These are phyloP conservation scores for Teunomyces kruisii DNA, from an alignment of 805 yeast species.

Conservation along the genomic window DNA sequence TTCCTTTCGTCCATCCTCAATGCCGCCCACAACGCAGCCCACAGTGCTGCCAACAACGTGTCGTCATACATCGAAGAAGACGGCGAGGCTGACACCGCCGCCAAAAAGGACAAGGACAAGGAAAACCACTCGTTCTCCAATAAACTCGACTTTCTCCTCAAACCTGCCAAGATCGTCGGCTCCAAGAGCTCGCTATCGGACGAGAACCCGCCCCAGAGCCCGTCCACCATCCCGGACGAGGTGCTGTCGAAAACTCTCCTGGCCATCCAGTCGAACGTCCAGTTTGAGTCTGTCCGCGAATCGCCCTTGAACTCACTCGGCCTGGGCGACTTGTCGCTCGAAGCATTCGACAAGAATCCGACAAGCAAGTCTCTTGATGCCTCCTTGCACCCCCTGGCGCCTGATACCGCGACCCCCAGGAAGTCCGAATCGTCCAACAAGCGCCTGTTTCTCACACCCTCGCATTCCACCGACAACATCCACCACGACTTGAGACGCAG, in stretches of 20 bases:
- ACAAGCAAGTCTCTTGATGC: conserved; percentile 5
- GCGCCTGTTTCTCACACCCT: conserved; percentile 14
- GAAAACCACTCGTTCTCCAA: conserved; percentile 14
- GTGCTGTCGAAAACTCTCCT: neutral
- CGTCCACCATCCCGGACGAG: neutral
- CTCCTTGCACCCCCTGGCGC: no score
- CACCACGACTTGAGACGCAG: conserved; percentile 9
- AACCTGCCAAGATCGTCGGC: conserved; percentile 15
- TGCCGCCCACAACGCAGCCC: conserved; percentile 50
- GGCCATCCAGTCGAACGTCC: conserved; percentile 25
- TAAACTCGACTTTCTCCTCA: conserved; percentile 25
- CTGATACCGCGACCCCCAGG: neutral
- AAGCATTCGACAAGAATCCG: conserved; percentile 18
- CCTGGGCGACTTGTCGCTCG: conserved; percentile 44
- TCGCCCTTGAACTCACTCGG: conserved; percentile 51
- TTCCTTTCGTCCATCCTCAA: conserved; percentile 44
- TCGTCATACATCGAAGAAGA: conserved; percentile 11
- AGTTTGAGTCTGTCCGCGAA: conserved; percentile 47
- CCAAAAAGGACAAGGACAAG: neutral
- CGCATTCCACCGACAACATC: conserved; percentile 18
- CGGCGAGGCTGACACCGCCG: neutral
- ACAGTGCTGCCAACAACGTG: conserved; percentile 36
- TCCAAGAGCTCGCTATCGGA: conserved; percentile 9
- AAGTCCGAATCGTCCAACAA: conserved; percentile 8
- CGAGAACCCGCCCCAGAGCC: neutral